Percentiles rank a stretch among this genome's conserved stretches.
Evolutionary conservation across 805 yeast genomes (phyloP).

Genomic region (Hanseniaspora pseudoguilliermondii): DNA sequence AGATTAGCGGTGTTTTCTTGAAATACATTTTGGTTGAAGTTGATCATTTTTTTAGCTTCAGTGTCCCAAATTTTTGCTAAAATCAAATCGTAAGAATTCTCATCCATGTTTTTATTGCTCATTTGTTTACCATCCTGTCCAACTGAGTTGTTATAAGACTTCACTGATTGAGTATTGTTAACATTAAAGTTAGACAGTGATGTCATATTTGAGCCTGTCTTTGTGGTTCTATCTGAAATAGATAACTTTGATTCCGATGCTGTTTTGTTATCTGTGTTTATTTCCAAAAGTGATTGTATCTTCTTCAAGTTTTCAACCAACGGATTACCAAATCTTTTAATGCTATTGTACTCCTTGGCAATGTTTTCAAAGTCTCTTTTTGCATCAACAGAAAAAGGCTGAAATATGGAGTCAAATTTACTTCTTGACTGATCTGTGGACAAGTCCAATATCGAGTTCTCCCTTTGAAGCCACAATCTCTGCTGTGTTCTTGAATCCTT

Average conservation of each 20-base stretch:
- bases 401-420: slow-evolving; percentile 22
- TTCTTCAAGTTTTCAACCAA: slow-evolving; percentile 50
- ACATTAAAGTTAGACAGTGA: not conserved
- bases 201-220: not conserved
- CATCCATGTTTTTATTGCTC: not conserved
- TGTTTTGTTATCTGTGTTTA: slow-evolving; percentile 2
- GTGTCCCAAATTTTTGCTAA: slow-evolving; percentile 10
- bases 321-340: slow-evolving; percentile 60
- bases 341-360: slow-evolving; percentile 58
- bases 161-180: not conserved
- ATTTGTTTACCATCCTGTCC: not conserved
- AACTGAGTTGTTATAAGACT: not conserved
- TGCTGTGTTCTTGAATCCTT: slow-evolving; percentile 69
- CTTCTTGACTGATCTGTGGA: slow-evolving; percentile 22
- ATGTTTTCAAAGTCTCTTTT: slow-evolving; percentile 69
- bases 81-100: not conserved
- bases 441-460: slow-evolving; percentile 53
- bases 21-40: not conserved
- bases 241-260: not conserved
- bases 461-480: slow-evolving; percentile 71
- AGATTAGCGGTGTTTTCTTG: not conserved
- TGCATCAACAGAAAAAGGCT: slow-evolving; percentile 41
- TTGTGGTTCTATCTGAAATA: not conserved
- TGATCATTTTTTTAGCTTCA: slow-evolving; percentile 9
- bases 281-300: slow-evolving; percentile 22